Evolutionary conservation across 805 yeast genomes (phyloP), one percentile per base, ranked within the genome.

Genomic region (Yamadazyma tumulicola): DNA sequence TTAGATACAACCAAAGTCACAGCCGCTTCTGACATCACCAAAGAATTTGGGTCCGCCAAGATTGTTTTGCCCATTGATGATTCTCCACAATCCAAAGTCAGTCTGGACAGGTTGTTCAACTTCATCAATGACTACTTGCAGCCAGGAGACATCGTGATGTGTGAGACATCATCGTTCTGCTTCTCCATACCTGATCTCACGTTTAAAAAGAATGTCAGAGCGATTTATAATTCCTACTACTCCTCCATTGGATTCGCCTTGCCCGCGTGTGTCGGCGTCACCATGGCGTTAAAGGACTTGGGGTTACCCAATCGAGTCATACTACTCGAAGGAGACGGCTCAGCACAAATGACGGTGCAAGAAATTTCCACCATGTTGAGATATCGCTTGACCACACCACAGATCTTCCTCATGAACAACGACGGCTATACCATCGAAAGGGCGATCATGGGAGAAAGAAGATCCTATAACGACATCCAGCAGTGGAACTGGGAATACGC

Each of bases 311-410:
- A 79, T 20, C 74, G 95, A 48, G 68, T 88, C 29, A 67, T 86
- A 14, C 64, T 88, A 16, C 61, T 86, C 12, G 88, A 85, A 65
- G 96, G 97, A 37, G 97, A 89, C 56, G 97, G 97, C 1, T 81
- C 95, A 2, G 91, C 96, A 2, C 95, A 86, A 64, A 85, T 89
- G 95, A 87, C 96, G 4, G 69, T 83, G 36, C 96, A 89, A 67
- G 97, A 89, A 53, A 58, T 81, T 32, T 75, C 86, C 1, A 70
- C 85, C 2, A 76, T 74, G 51, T 56, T 83, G 25, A 73, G 85
- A 42, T 64, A 73, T 42, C 65, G 69, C 13, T 67, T 82, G 26
- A 28, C 30, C 14, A 24, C 23, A 4, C 86, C 95, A 15, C 75
- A 81, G 26, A 71, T 89, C 18, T 74, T 88, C 47, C 59, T 89